These are phyloP conservation scores for Penicillium canariense DNA, from an alignment of 495 filamentous ascomycete genomes.

Conservation along the genomic window DNA sequence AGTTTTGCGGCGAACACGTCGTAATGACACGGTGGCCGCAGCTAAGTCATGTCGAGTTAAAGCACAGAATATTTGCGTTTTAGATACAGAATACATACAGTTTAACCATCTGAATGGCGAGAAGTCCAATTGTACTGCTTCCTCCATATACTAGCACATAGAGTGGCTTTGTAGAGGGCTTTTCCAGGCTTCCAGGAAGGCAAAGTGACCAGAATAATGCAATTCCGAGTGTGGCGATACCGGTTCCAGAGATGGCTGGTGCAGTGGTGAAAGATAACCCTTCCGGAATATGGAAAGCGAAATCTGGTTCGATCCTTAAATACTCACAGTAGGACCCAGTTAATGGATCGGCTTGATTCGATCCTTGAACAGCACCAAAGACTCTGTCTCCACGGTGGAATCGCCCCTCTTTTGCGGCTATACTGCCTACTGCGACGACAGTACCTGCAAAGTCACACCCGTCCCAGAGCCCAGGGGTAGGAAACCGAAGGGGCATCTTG, in stretches of 20 bases:
- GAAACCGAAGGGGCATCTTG: conserved; percentile 39
- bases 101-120: conserved; percentile 44
- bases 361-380: conserved; percentile 37
- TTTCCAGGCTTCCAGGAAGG: conserved; percentile 24
- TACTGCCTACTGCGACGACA: conserved; percentile 30
- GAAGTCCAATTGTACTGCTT: conserved; percentile 43
- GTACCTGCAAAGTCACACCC: conserved; percentile 48
- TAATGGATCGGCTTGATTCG: conserved; percentile 25
- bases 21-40: conserved; percentile 48
- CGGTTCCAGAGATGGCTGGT: conserved; percentile 21
- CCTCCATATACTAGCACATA: conserved; percentile 46
- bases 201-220: conserved; percentile 30
- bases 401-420: conserved; percentile 15
- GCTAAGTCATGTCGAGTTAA: conserved; percentile 1
- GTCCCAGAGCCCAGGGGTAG: conserved; percentile 31
- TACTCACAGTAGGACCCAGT: conserved; percentile 41
- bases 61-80: not conserved
- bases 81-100: conserved; percentile 19
- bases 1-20: conserved; percentile 57
- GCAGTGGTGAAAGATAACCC: conserved; percentile 6
- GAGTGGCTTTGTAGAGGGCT: conserved; percentile 18
- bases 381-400: conserved; percentile 30
- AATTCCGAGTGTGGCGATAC: conserved; percentile 28
- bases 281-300: conserved; percentile 22
- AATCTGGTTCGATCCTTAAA: conserved; percentile 21